Percentiles rank a stretch among this genome's conserved stretches.
Conservation (phyloP, 2,329 filamentous ascomycete species). For the Torrubiellomyces zombiae region DNA sequence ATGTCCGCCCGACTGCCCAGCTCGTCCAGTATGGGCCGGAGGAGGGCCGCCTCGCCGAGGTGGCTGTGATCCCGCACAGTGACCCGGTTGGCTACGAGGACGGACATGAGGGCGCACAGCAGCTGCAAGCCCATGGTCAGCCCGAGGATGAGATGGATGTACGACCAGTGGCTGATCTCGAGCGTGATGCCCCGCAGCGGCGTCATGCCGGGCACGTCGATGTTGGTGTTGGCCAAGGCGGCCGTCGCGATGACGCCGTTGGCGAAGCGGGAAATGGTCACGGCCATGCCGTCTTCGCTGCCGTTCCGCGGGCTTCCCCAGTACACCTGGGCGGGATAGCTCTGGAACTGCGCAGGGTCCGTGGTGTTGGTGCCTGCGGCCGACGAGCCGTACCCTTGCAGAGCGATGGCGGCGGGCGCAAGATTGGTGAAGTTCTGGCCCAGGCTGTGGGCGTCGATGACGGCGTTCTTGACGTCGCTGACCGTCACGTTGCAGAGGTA, state of each 20-base stretch:
- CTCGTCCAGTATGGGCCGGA: slow-evolving; percentile 7
- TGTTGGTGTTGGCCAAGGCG: slow-evolving; percentile 12
- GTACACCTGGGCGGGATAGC: slow-evolving; percentile 23
- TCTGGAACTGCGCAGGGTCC: slow-evolving; percentile 16
- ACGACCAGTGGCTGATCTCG: slow-evolving; percentile 15
- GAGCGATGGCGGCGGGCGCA: slow-evolving; percentile 20
- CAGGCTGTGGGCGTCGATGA: slow-evolving; percentile 17
- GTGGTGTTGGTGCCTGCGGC: slow-evolving; percentile 8
- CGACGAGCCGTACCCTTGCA: slow-evolving; percentile 19
- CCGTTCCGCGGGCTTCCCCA: slow-evolving; percentile 20
- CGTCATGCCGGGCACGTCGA: slow-evolving; percentile 11
- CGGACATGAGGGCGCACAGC: slow-evolving; percentile 8
- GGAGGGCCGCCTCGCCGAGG: slow-evolving; percentile 7
- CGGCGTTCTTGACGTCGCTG: slow-evolving; percentile 15
- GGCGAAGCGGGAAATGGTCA: slow-evolving; percentile 17
- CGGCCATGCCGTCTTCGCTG: slow-evolving; percentile 15
- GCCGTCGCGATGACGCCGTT: slow-evolving; percentile 18
- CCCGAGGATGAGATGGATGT: slow-evolving; percentile 15
- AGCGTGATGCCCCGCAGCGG: slow-evolving; percentile 16
- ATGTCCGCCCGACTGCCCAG: slow-evolving; percentile 6
- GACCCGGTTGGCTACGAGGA: slow-evolving; percentile 11
- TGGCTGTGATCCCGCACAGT: slow-evolving; percentile 11
- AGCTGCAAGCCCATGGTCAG: slow-evolving; percentile 16
- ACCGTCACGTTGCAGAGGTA: slow-evolving; percentile 24
- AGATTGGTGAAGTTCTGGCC: slow-evolving; percentile 16